Evolutionary conservation across 352 stramenopile species (phyloP), one percentile per base, ranked within the genome.

Genomic region (Phytophthora megakarya): DNA sequence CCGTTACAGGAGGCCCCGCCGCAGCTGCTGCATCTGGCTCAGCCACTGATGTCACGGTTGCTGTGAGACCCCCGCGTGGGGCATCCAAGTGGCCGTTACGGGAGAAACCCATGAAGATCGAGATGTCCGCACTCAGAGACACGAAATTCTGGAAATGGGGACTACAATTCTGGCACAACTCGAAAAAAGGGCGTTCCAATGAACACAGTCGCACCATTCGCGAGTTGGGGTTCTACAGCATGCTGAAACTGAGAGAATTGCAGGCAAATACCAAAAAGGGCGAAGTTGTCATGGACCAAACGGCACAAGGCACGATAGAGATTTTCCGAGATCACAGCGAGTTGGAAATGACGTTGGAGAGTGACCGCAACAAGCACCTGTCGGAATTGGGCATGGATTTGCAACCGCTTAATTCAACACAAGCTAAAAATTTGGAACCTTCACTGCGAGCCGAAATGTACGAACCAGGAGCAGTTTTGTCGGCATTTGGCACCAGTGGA

Each of bases 61-160:
- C 63, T 7, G 56, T 73, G 7, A 45, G 68, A 15, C 19, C 61
- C 19, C 18, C 60, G 55, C 43, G 58, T 51, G 65, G 72, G 10
- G 54, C 45, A n/a, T 74, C 61, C 50, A 82, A 76, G 58, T 80
- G 57, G 65, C 69, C 75, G 37, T 42, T 62, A 16, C 25, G 66
- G 13, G 78, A 87, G 33, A 95, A 93, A 62, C 85, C 83, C 51
- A 90, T 95, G 68, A 89, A 90, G 46, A 81, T 95, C 33, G 87
- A 95, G 67, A 84, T 92, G 61, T 89, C 78, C 5, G 85, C 87
- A n/a, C 67, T 92, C 35, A 63, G 82, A 21, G 87, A 95, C 63
- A 81, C 87, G 39, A 85, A 85, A 56, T 94, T 94, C 55, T 95
- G 87, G 87, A 92, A 92, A 55, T 95, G 87, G 87, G 87, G 87